Evolutionary conservation across 495 filamentous ascomycete species (phyloP), one percentile per base, ranked within the genome.

Genomic region (Penicillium bovifimosum): DNA sequence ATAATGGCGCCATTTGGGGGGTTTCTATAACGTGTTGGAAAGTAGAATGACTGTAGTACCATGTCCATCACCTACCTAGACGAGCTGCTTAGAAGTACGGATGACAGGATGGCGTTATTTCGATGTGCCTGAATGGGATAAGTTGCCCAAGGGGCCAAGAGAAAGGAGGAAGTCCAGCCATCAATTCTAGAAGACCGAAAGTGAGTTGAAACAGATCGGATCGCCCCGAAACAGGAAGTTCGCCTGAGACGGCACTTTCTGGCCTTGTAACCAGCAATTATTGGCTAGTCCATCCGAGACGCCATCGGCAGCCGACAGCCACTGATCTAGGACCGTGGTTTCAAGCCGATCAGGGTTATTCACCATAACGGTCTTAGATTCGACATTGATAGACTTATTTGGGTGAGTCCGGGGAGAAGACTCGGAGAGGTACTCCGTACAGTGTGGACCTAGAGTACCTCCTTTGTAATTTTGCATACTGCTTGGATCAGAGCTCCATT

Each of bases 191-290:
- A 49, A 5, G 43, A 51, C 28, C 18, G 14, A 43, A 43, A 14
- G 16, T 9, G 44, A 36, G 39, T 20, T 43, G 41, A 48, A 44
- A 55, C 44, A 53, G 53, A 48, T 54, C 58, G 58, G 55, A 65
- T 65, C 60, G 56, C 55, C 60, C 62, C 62, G 60, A 56, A 65
- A 57, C 16, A 59, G 62, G 62, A 63, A 63, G 62, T 44, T 58
- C 59, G 54, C 39, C 43, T 47, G 60, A 65, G 60, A 55, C 40
- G 27, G 27, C 20, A n/a, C 34, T 14, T 51, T 41, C 55, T 56
- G 58, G 49, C 50, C 57, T 54, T 33, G 26, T 44, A 16, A 24
- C 20, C 50, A 11, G 27, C 32, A 20, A 44, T 62, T 62, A 50
- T 64, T 64, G 61, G 61, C 47, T 47, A 36, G 35, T 29, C 39